Evolutionary conservation across 73 alveolate genomes (phyloP).

Genomic region (Uronychia binucleata): DNA sequence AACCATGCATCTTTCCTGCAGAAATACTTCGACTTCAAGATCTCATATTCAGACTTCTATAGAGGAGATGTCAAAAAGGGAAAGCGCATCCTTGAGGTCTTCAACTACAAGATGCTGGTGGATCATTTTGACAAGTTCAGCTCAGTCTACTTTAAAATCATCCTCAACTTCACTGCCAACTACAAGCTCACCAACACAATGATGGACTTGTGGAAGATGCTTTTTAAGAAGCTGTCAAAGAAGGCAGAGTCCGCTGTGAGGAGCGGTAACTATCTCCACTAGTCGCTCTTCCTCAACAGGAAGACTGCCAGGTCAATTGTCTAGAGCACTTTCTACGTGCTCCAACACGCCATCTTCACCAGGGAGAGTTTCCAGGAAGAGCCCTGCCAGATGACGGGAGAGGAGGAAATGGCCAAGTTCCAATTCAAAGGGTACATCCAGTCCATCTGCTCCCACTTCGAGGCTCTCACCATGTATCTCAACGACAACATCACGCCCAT

Average conservation of each 20-base stretch:
- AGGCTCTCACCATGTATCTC: neutral
- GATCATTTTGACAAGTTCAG: neutral
- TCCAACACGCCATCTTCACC: neutral
- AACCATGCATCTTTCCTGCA: conserved; percentile 17
- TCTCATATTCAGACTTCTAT: neutral
- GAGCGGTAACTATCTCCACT: neutral
- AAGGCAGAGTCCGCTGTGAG: neutral
- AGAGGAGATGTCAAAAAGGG: neutral
- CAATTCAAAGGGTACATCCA: neutral
- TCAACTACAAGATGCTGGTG: neutral
- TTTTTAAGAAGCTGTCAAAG: neutral
- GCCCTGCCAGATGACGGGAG: neutral
- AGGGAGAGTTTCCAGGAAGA: neutral
- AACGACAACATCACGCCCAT: neutral
- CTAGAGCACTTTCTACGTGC: neutral
- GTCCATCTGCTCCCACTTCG: neutral
- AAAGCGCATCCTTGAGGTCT: neutral
- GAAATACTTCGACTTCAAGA: conserved; percentile 36
- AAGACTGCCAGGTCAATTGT: neutral
- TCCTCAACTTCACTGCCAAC: neutral
- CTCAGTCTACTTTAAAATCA: neutral
- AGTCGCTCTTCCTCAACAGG: neutral
- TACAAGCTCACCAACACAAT: neutral
- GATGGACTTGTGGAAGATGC: conserved; percentile 7
- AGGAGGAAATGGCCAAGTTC: neutral